Base-by-base conservation (phyloP, 2,329 filamentous ascomycete species). In the Orbilia brochopaga region DNA sequence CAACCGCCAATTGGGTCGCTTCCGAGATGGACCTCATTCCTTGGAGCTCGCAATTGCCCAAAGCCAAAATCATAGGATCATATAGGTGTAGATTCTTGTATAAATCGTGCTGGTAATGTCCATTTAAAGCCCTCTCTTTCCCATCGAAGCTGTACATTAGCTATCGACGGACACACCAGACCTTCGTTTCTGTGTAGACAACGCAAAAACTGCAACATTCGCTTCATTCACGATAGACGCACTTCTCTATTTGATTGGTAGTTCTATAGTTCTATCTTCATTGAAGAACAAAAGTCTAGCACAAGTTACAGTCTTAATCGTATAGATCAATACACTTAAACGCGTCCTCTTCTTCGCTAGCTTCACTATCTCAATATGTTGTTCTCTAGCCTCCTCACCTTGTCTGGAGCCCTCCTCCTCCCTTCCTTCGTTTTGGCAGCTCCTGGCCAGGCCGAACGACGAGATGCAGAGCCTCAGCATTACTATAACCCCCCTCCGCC, bases 341-440 rank as follows among this genome's bases (percentile, higher is more conserved):
- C 21, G 19, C 13, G 23, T 1, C 35, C 21, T 62, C 46, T 11
- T 5, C 37, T 32, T 30, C 8, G 35, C 21, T 19, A 30, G 15
- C 23, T 53, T 50, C 19, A 70, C 42, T 46, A 70, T 70, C 59
- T 44, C 19, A 70, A 51, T 46, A 70, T 70, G 66, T 44, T 64
- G 27, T 30, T 60, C 42, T 48, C 17, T 19, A 42, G 13, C n/a
- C 23, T 59, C 21, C 17, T 69, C 7, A 56, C 21, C 27, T 24
- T 51, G 13, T 44, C 52, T 52, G 52, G 58, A 15, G 17, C 46
- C 19, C 44, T 64, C 7, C 15, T 60, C 8, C 48, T 64, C 23
- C 66, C 66, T 11, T 44, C 30, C 13, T n/a, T 64, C 8, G 59
- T 46, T 17, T 11, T 64, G 3, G 55, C 48, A 23, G 66, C 59